A percentile compares a stretch with the other conserved stretches of the same genome.
Evolutionary conservation across 768 basidiomycete genomes (phyloP).

Genomic region (Sistotremastrum suecicum): DNA sequence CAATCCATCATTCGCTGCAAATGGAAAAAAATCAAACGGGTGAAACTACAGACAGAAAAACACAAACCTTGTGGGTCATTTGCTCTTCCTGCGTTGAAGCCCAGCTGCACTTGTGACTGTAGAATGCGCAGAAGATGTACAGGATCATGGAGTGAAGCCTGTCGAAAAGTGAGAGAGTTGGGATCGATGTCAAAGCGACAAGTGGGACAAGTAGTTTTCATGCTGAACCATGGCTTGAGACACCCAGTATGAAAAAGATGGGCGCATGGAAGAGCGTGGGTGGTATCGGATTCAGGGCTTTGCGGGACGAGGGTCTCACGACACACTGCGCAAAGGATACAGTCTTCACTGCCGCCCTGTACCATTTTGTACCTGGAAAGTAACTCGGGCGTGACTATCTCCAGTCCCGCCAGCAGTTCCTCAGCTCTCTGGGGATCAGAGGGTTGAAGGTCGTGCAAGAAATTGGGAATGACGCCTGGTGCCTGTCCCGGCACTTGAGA

Average conservation of each 20-base stretch:
- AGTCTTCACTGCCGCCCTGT: slow-evolving; percentile 1
- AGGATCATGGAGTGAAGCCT: too few relatives aligned
- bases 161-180: too few relatives aligned
- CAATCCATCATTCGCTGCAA: too few relatives aligned
- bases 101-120: too few relatives aligned
- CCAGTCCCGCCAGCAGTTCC: slow-evolving; percentile 5
- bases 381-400: neutral
- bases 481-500: too few relatives aligned
- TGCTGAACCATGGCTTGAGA: slow-evolving; percentile 4
- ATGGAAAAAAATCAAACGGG: too few relatives aligned
- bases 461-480: too few relatives aligned
- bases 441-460: too few relatives aligned
- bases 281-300: neutral
- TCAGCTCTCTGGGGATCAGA: neutral
- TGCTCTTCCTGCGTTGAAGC: too few relatives aligned
- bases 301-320: slow-evolving; percentile 3
- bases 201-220: slow-evolving; percentile 6
- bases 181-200: neutral
- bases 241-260: slow-evolving; percentile 5
- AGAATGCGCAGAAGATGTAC: too few relatives aligned
- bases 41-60: too few relatives aligned
- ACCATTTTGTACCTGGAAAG: slow-evolving; percentile 2
- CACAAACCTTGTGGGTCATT: too few relatives aligned
- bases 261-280: slow-evolving; percentile 4
- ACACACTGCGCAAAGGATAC: slow-evolving; percentile 2